Evolutionary conservation across 768 basidiomycete species (phyloP), one percentile per base, ranked within the genome.

Genomic region (Thelephora aurantiotincta): DNA sequence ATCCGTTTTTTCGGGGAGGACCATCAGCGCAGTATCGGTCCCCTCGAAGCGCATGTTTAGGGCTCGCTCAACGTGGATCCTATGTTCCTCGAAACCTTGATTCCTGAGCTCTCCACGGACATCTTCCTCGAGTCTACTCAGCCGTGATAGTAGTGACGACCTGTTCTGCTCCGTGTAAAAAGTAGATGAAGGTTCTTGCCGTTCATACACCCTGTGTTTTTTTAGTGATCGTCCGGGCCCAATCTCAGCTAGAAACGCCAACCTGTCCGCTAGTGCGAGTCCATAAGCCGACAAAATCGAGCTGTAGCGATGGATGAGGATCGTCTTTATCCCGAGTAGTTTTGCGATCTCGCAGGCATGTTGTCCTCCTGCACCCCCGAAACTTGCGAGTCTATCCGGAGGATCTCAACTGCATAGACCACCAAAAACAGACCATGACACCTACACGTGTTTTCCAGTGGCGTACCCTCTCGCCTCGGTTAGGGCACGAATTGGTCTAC

Each of bases 251-350:
- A 18, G 5, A 35, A 35, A 34, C 20, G 52, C 69, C 52, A 51
- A 75, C 74, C 75, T 69, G 61, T 94, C 89, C 3, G 91, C 89
- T 7, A 92, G 71, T 6, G 89, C 88, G n/a, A 96, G 76, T 0
- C 93, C 93, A 55, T 93, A 97, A 0, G 93, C 92, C 1, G 89
- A 92, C 3, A 97, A 68, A 47, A 97, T 87, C 5, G 91, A 94
- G 46, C 88, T 92, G 61, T 92, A 90, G 19, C 85, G 77, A 60
- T 92, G 91, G 44, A 96, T 83, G 37, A 94, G 65, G 54, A 94
- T 82, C 6, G 80, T 88, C 58, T 79, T 81, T 56, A 96, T 94
- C 4, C 90, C 90, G 3, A 97, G 70, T 6, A 88, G 69, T 19
- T 73, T 70, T 0, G 91, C 93, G 44, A 94, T 92, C 59, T 92